A percentile compares a stretch with the other conserved stretches of the same genome.
These are phyloP conservation scores for Mortierella claussenii DNA, from an alignment of 192 early-diverging fungal genomes.

Conservation along the genomic window DNA sequence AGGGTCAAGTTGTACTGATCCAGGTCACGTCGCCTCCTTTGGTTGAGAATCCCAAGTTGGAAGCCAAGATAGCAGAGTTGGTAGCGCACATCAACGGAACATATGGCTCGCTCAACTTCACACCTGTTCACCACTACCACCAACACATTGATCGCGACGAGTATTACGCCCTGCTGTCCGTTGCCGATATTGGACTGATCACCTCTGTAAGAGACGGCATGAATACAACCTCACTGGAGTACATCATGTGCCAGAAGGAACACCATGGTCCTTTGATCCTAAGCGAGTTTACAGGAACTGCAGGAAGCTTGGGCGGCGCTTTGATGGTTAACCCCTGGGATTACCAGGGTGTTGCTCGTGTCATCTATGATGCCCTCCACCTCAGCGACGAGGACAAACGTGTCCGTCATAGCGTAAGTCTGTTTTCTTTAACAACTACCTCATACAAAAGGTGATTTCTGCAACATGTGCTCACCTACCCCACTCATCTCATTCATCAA, in stretches of 20 bases:
- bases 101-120: constrained; percentile 95
- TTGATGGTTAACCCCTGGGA: constrained; percentile 93
- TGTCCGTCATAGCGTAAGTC: constrained; percentile 67
- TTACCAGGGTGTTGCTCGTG: constrained; percentile 79
- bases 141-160: constrained; percentile 95
- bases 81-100: constrained; percentile 93
- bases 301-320: constrained; percentile 80
- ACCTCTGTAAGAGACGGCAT: constrained; percentile 96
- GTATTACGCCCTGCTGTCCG: constrained; percentile 91
- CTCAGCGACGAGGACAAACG: constrained; percentile 73
- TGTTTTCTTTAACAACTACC: not conserved
- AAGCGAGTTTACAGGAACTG: constrained; percentile 97
- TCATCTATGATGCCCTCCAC: constrained; percentile 77
- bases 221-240: constrained; percentile 97
- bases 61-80: constrained; percentile 90
- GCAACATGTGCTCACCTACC: too few species aligned
- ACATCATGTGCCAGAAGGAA: constrained; percentile 90
- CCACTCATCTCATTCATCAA: not conserved
- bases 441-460: not conserved
- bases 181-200: constrained; percentile 95
- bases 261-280: constrained; percentile 89
- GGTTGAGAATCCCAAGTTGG: constrained; percentile 71
- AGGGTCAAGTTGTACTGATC: constrained; percentile 83
- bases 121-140: constrained; percentile 93
- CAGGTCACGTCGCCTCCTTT: constrained; percentile 94